Evolutionary conservation across 345 rosid genomes (phyloP), one percentile per base, ranked within the genome.

Genomic region (Hibiscus trionum): DNA sequence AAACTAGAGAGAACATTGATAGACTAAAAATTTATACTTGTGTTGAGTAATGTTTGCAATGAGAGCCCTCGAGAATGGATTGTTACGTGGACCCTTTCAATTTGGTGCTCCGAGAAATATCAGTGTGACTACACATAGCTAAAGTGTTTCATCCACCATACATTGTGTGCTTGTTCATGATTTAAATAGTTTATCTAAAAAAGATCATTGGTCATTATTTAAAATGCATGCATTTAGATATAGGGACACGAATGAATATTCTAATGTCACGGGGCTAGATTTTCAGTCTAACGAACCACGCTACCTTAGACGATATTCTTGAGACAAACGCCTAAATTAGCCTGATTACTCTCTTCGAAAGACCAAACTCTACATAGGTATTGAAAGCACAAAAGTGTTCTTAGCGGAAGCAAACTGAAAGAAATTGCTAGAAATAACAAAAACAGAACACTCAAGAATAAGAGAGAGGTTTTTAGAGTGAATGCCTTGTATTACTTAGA

Each of bases 81-180:
- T 71, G 56, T 72, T 82, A 49, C 73, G 74, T 24, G 78, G 47
- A 15, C 81, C 83, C 10, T 15, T 77, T 73, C 39, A 66, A 53
- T 63, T 65, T 53, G 85, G 80, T 17, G 73, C 70, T 17, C 15
- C 10, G 21, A 83, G 31, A 29, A 29, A 78, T 11, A 80, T 84
- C 63, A 65, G 77, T 73, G 82, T 80, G 47, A 84, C 83, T 26
- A 84, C 85, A 55, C 66, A 83, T 16, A 75, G 69, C 56, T 75
- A 70, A 58, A 75, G 50, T 10, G 85, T 81, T 52, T 80, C 79
- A 29, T 67, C 31, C 33, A 69, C 37, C 33, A 82, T 82, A 68
- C 52, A 66, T 66, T 57, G 80, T 27, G 63, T 53, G 42, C 55
- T 71, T 71, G 39, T 27, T 60, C 39, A 14, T 60, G 3, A 4